Evolutionary conservation across 2,329 filamentous ascomycete species (phyloP).

Genomic region (Neophaeococcomyces mojaviensis): DNA sequence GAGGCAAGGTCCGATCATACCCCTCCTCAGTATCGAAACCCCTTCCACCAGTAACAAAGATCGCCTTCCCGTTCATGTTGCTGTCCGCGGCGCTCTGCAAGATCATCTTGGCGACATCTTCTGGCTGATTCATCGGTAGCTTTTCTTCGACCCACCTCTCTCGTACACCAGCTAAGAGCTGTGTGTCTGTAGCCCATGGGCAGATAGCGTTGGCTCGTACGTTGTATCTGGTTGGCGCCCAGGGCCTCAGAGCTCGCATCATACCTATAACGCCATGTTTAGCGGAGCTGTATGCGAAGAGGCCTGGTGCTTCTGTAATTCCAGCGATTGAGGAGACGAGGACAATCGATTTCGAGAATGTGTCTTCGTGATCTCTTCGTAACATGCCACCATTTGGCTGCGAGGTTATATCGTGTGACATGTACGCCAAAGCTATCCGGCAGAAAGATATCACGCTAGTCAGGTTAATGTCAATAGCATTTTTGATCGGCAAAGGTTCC

Average conservation of each 20-base stretch:
- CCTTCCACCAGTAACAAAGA: slow-evolving; percentile 38
- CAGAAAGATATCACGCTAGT: slow-evolving; percentile 11
- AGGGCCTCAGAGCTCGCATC: slow-evolving; percentile 38
- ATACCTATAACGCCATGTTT: slow-evolving; percentile 47
- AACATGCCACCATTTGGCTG: too few relatives aligned
- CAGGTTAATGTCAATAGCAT: slow-evolving; percentile 10
- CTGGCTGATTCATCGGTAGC: slow-evolving; percentile 33
- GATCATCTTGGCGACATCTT: slow-evolving; percentile 35
- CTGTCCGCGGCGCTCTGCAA: slow-evolving; percentile 30
- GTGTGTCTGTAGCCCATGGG: slow-evolving; percentile 39
- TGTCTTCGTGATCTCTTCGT: not conserved
- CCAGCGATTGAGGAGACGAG: slow-evolving; percentile 43
- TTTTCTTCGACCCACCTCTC: slow-evolving; percentile 32
- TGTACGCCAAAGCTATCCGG: not conserved
- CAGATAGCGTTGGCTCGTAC: slow-evolving; percentile 40
- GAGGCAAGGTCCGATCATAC: slow-evolving; percentile 32
- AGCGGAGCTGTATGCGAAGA: slow-evolving; percentile 41
- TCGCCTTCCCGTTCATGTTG: slow-evolving; percentile 29
- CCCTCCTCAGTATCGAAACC: slow-evolving; percentile 40
- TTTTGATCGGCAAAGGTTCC: slow-evolving; percentile 6
- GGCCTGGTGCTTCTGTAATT: slow-evolving; percentile 42
- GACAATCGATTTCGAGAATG: slow-evolving; percentile 31
- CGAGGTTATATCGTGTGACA: not conserved
- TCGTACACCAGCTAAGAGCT: slow-evolving; percentile 31
- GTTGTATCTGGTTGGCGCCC: slow-evolving; percentile 29